Evolutionary conservation across 768 basidiomycete species (phyloP).

Genomic region (Pholiota molesta): DNA sequence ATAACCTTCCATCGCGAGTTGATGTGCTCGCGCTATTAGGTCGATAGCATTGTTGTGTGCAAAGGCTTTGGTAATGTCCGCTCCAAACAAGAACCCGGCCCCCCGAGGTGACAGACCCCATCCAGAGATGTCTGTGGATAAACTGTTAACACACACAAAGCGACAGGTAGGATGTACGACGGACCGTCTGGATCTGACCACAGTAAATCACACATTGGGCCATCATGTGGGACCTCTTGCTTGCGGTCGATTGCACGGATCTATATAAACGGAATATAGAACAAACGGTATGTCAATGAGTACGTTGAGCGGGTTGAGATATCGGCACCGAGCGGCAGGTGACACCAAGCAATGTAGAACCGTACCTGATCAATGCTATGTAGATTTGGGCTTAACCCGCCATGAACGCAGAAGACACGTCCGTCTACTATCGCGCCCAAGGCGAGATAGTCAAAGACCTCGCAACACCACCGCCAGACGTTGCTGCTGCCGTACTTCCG

Average conservation of each 20-base stretch:
- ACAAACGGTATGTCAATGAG: conserved; percentile 1
- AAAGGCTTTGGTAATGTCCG: conserved; percentile 88
- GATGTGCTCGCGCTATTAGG: conserved; percentile 95
- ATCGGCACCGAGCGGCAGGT: background rate
- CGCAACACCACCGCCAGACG: conserved; percentile 98
- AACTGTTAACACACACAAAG: conserved; percentile 21
- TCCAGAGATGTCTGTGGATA: conserved; percentile 74
- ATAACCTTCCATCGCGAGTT: conserved; percentile 97
- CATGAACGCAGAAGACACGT: conserved; percentile 96
- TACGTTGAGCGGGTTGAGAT: background rate
- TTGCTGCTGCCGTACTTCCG: conserved; percentile 92
- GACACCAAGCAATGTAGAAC: background rate
- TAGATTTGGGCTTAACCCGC: conserved; percentile 90
- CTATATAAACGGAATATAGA: conserved; percentile 37
- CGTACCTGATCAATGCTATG: conserved; percentile 86
- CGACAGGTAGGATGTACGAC: conserved; percentile 22
- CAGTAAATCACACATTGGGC: conserved; percentile 97
- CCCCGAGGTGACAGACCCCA: conserved; percentile 99
- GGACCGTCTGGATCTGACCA: conserved; percentile 99
- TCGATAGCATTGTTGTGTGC: conserved; percentile 91
- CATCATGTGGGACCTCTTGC: conserved; percentile 98
- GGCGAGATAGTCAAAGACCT: conserved; percentile 97
- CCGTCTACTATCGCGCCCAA: conserved; percentile 97
- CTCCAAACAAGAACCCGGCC: conserved; percentile 94
- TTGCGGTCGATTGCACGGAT: conserved; percentile 95